Evolutionary conservation across 768 basidiomycete species (phyloP).

Genomic region (Crassisporium funariophilum): DNA sequence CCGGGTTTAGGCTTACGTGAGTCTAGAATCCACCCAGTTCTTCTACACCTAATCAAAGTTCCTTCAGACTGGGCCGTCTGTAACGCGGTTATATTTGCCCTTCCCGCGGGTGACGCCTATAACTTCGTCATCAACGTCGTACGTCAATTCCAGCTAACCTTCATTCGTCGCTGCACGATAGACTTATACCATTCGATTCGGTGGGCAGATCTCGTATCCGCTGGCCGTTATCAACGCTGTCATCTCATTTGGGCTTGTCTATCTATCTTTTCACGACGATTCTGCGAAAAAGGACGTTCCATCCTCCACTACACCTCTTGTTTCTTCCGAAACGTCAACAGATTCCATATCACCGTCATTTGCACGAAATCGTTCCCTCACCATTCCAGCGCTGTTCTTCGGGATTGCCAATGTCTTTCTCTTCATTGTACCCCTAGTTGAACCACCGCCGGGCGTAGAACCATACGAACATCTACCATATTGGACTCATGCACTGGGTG

Average conservation of each 20-base stretch:
- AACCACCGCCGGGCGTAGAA: slow-evolving; percentile 47
- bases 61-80: slow-evolving; percentile 38
- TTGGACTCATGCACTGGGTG: slow-evolving; percentile 47
- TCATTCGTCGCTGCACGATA: background rate
- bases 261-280: slow-evolving; percentile 33
- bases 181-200: background rate
- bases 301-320: too few relatives aligned
- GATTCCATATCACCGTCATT: slow-evolving; percentile 27
- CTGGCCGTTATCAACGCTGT: slow-evolving; percentile 50
- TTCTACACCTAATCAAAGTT: background rate
- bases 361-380: slow-evolving; percentile 23
- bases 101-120: slow-evolving; percentile 69
- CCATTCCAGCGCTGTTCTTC: slow-evolving; percentile 44
- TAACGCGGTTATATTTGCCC: slow-evolving; percentile 36
- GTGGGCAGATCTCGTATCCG: slow-evolving; percentile 44
- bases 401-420: slow-evolving; percentile 63
- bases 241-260: slow-evolving; percentile 55
- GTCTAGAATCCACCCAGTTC: slow-evolving; percentile 12
- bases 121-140: slow-evolving; percentile 62
- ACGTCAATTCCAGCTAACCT: slow-evolving; percentile 22
- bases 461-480: slow-evolving; percentile 59
- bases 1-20: slow-evolving; percentile 57
- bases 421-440: slow-evolving; percentile 52
- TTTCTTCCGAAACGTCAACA: too few relatives aligned
- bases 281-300: too few relatives aligned